Percentiles rank a stretch among this genome's conserved stretches.
Evolutionary conservation across 805 yeast species (phyloP).

Genomic region (Saccharomycopsis oosterbeekiorum): DNA sequence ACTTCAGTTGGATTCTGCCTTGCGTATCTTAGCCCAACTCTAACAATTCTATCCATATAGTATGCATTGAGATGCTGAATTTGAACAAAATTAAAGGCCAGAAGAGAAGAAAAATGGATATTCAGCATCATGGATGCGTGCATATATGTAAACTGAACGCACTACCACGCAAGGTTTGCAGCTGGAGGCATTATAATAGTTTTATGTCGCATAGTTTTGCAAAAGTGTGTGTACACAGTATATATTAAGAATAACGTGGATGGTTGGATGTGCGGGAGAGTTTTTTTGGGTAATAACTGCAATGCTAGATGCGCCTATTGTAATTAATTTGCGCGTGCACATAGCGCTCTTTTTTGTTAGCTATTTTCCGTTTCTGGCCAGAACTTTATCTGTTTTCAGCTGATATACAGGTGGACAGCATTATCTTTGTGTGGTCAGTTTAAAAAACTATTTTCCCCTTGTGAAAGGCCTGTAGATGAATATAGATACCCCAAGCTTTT

Average conservation of each 20-base stretch:
- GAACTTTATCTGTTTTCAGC: not conserved
- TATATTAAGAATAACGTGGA: too few relatives aligned
- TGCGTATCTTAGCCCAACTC: not conserved
- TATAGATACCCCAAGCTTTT: too few relatives aligned
- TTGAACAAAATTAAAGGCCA: not conserved
- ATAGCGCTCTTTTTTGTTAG: not conserved
- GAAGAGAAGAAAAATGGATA: not conserved
- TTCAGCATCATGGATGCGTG: not conserved
- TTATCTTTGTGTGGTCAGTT: too few relatives aligned
- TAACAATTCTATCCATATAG: not conserved
- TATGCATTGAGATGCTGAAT: not conserved
- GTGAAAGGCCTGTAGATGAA: too few relatives aligned
- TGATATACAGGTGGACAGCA: too few relatives aligned
- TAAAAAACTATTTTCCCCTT: too few relatives aligned
- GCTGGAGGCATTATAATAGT: not conserved
- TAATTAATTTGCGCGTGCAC: not conserved
- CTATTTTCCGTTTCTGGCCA: not conserved
- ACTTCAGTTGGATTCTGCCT: not conserved
- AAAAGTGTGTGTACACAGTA: not conserved
- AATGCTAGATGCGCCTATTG: not conserved
- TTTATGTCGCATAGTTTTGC: not conserved
- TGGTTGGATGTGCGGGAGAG: too few relatives aligned
- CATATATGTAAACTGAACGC: too few relatives aligned
- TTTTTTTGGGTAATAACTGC: not conserved
- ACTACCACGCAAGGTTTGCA: not conserved